phyloP scores from a whole-genome alignment of 2,329 filamentous ascomycete genomes.

The Claviceps cyperi region DNA sequence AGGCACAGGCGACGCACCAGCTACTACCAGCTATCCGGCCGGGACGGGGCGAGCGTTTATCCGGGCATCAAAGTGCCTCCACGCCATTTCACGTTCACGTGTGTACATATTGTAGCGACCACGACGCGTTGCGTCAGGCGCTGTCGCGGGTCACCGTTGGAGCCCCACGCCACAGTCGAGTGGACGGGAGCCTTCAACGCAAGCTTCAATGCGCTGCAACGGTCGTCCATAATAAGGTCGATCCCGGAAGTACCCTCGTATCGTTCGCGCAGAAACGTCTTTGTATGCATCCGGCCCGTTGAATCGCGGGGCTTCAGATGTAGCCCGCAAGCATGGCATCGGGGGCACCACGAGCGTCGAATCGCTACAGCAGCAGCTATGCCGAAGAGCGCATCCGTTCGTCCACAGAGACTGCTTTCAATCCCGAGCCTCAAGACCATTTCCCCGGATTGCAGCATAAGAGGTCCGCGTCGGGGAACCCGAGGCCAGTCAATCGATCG shows the following conservation, averaged over 20 bases:
- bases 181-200: not conserved
- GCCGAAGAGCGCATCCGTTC: conserved; percentile 24
- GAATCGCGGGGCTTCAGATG: conserved; percentile 17
- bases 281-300: not conserved
- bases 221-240: not conserved
- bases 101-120: not conserved
- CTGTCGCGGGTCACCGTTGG: not conserved
- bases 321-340: conserved; percentile 27
- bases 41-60: conserved; percentile 2
- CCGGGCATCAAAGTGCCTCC: not conserved
- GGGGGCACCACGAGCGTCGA: conserved; percentile 26
- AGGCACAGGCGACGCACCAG: conserved; percentile 8
- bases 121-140: not conserved
- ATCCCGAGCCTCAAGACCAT: conserved; percentile 17
- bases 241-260: too few relatives aligned
- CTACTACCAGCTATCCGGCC: not conserved
- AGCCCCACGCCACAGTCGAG: not conserved
- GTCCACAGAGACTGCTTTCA: conserved; percentile 17
- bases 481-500: conserved; percentile 29
- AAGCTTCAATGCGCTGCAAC: not conserved
- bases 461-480: conserved; percentile 42
- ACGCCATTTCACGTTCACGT: too few relatives aligned
- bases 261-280: not conserved
- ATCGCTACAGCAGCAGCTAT: conserved; percentile 27
- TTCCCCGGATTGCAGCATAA: conserved; percentile 34